phyloP scores from a whole-genome alignment of 164 flowering plant species.

The Tetracentron sinense region DNA sequence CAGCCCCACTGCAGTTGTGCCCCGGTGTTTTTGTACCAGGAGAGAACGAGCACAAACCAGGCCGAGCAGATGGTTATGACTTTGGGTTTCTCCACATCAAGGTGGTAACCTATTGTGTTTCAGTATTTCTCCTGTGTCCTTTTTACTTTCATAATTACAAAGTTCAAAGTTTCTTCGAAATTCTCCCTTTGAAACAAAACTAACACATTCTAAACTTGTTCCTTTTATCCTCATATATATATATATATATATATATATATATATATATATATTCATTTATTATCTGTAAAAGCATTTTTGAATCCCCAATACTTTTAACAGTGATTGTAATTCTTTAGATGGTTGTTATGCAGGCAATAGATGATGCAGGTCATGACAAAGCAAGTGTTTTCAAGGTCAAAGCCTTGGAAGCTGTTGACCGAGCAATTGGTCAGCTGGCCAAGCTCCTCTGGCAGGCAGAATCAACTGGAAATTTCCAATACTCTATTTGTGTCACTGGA shows the following conservation, averaged over 20 bases:
- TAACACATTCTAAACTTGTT: too few relatives aligned
- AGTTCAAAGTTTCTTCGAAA: background rate
- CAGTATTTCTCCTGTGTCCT: background rate
- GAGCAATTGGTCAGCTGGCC: slow-evolving; percentile 78
- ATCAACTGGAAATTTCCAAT: slow-evolving; percentile 53
- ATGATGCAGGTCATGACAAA: slow-evolving; percentile 98
- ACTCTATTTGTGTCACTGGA: slow-evolving; percentile 81
- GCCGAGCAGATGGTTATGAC: slow-evolving; percentile 77
- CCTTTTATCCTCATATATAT: too few relatives aligned
- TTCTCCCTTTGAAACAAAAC: background rate
- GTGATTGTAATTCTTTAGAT: background rate
- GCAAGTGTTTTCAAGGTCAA: slow-evolving; percentile 77
- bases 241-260: too few relatives aligned
- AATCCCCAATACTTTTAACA: background rate
- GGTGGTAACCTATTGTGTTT: slow-evolving; percentile 33
- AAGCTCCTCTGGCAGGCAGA: slow-evolving; percentile 83
- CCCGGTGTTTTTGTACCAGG: slow-evolving; percentile 88
- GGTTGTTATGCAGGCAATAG: slow-evolving; percentile 64
- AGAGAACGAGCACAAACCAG: slow-evolving; percentile 74
- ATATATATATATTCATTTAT: background rate
- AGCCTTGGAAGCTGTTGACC: slow-evolving; percentile 83
- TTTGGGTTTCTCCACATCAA: slow-evolving; percentile 96
- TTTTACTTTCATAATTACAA: background rate
- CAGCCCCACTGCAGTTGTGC: slow-evolving; percentile 59
- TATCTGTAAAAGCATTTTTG: background rate